Percentiles rank a stretch among this genome's conserved stretches.
phyloP scores from a whole-genome alignment of 768 basidiomycete species.

The Xerocomus brunneocitrinus region DNA sequence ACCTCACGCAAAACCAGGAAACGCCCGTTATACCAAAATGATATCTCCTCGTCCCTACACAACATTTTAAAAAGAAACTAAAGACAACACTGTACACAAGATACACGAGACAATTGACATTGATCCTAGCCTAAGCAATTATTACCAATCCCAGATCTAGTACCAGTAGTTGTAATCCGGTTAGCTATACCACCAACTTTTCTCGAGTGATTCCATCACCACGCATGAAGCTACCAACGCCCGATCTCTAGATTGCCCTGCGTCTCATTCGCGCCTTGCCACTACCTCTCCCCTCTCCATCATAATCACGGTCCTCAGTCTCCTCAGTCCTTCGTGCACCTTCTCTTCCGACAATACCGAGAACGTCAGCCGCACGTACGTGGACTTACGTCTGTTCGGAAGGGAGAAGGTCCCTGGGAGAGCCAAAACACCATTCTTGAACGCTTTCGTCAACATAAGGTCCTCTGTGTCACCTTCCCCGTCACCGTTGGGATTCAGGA shows the following conservation, averaged over 20 bases:
- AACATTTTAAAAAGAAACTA: too few relatives aligned
- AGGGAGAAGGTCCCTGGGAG: slow-evolving; percentile 74
- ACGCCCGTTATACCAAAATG: too few relatives aligned
- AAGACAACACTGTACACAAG: too few relatives aligned
- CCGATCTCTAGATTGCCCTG: not conserved
- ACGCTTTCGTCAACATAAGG: slow-evolving; percentile 63
- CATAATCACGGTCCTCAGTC: slow-evolving; percentile 40
- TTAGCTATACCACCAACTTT: not conserved
- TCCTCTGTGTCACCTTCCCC: slow-evolving; percentile 56
- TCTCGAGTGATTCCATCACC: too few relatives aligned
- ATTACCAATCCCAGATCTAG: too few relatives aligned
- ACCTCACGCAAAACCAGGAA: too few relatives aligned
- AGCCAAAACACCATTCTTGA: slow-evolving; percentile 73
- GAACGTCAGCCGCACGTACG: slow-evolving; percentile 73
- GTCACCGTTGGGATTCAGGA: slow-evolving; percentile 28
- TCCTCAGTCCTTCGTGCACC: slow-evolving; percentile 60
- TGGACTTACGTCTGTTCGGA: slow-evolving; percentile 59
- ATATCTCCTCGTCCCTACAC: too few relatives aligned
- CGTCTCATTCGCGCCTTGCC: not conserved
- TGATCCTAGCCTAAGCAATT: too few relatives aligned
- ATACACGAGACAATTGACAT: too few relatives aligned
- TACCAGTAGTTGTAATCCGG: not conserved
- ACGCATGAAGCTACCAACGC: not conserved
- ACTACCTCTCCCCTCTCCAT: not conserved
- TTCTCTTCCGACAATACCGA: slow-evolving; percentile 57